Conservation (phyloP, 2,329 filamentous ascomycete genomes). For the Hymenoscyphus linearis region DNA sequence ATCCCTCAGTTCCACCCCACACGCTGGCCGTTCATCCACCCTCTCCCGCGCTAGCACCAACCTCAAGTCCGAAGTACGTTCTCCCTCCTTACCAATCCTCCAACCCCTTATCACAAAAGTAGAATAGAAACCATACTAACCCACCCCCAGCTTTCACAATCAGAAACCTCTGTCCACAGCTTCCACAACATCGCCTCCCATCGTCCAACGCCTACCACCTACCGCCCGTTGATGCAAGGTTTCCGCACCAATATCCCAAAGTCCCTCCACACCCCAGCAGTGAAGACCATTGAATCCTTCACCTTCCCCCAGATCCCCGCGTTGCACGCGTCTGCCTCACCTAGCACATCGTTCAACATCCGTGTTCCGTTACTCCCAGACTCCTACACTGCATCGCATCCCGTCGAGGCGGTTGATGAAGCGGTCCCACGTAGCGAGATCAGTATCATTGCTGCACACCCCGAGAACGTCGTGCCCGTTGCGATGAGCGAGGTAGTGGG, state of each 20-base stretch:
- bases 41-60: slow-evolving; percentile 25
- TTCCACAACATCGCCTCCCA: slow-evolving; percentile 25
- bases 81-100: neutral
- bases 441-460: slow-evolving; percentile 52
- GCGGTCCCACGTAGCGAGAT: slow-evolving; percentile 42
- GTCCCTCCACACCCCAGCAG: too few relatives aligned
- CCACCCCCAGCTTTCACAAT: neutral
- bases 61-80: slow-evolving; percentile 29
- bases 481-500: slow-evolving; percentile 54
- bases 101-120: neutral
- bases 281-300: slow-evolving; percentile 39
- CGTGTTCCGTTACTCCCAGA: slow-evolving; percentile 58
- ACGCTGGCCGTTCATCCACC: slow-evolving; percentile 19
- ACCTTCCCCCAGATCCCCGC: slow-evolving; percentile 45
- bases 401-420: slow-evolving; percentile 40
- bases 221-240: slow-evolving; percentile 57
- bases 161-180: slow-evolving; percentile 21
- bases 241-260: slow-evolving; percentile 40
- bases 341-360: slow-evolving; percentile 35
- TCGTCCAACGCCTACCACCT: slow-evolving; percentile 32
- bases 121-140: neutral
- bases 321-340: slow-evolving; percentile 10
- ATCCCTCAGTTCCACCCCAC: slow-evolving; percentile 24
- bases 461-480: slow-evolving; percentile 45
- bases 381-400: slow-evolving; percentile 42